Percentiles rank a stretch among this genome's conserved stretches.
phyloP scores from a whole-genome alignment of 192 early-diverging fungal genomes.

The Coemansia sp. region DNA sequence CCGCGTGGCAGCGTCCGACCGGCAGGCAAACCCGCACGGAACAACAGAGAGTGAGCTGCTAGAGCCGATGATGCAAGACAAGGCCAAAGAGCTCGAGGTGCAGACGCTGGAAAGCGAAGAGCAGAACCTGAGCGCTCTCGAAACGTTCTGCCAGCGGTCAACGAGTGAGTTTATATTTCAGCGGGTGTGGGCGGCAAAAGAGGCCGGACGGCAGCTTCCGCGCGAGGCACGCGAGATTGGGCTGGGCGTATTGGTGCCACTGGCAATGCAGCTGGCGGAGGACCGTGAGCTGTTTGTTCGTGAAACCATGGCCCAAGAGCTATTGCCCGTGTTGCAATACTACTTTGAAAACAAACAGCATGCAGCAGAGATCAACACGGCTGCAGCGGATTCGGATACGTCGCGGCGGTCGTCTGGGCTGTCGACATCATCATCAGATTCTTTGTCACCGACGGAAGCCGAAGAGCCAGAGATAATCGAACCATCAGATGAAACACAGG shows the following conservation, averaged over 20 bases:
- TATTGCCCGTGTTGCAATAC: slow-evolving; percentile 37
- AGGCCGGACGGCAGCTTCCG: slow-evolving; percentile 28
- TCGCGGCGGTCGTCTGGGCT: not conserved
- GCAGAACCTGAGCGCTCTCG: slow-evolving; percentile 44
- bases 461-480: not conserved
- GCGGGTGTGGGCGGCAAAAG: slow-evolving; percentile 54
- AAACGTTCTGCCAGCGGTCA: slow-evolving; percentile 46
- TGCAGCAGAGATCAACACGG: not conserved
- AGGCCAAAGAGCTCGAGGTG: slow-evolving; percentile 40
- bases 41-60: slow-evolving; percentile 36
- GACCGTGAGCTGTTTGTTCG: slow-evolving; percentile 54
- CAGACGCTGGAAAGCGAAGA: slow-evolving; percentile 39
- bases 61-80: slow-evolving; percentile 47
- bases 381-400: not conserved
- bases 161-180: slow-evolving; percentile 49
- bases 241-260: slow-evolving; percentile 41
- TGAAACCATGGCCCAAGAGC: slow-evolving; percentile 52
- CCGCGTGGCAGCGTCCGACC: slow-evolving; percentile 42
- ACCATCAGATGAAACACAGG: too few species aligned
- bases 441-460: not conserved
- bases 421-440: not conserved
- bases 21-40: slow-evolving; percentile 40
- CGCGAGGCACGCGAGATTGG: slow-evolving; percentile 11
- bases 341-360: slow-evolving; percentile 31
- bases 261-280: slow-evolving; percentile 48